Evolutionary conservation across 441 rosid species (phyloP).

Genomic region (Geranium incanum): DNA sequence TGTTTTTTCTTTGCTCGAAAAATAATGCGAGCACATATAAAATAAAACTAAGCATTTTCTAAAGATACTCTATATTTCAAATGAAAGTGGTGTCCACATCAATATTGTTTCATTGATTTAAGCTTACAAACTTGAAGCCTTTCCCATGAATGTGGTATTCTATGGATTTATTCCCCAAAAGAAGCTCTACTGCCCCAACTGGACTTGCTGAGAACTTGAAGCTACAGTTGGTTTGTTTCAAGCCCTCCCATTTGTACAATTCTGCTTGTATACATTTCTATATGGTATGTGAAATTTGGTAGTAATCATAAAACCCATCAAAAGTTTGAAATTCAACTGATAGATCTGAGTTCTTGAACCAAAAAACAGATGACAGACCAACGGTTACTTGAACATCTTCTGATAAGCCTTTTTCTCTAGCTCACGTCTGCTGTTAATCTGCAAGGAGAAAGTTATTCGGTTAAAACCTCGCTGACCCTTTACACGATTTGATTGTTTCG

Average conservation of each 20-base stretch:
- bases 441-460: conserved; percentile 18
- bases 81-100: not conserved
- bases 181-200: not conserved
- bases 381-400: conserved; percentile 59
- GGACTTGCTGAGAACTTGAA: not conserved
- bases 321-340: not conserved
- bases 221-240: not conserved
- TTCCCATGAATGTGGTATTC: not conserved
- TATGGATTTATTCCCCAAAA: not conserved
- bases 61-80: not conserved
- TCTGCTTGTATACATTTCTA: not conserved
- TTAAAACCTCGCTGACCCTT: not conserved
- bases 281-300: not conserved
- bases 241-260: not conserved
- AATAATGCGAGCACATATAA: no score
- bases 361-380: not conserved
- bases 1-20: no score
- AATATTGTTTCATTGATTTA: not conserved
- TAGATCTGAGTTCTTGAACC: not conserved
- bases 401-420: conserved; percentile 58
- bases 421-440: conserved; percentile 54
- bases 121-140: not conserved
- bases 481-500: not conserved
- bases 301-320: not conserved
- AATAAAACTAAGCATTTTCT: not conserved